Conservation (phyloP, 2,329 filamentous ascomycete genomes). For the Gremmenia infestans region DNA sequence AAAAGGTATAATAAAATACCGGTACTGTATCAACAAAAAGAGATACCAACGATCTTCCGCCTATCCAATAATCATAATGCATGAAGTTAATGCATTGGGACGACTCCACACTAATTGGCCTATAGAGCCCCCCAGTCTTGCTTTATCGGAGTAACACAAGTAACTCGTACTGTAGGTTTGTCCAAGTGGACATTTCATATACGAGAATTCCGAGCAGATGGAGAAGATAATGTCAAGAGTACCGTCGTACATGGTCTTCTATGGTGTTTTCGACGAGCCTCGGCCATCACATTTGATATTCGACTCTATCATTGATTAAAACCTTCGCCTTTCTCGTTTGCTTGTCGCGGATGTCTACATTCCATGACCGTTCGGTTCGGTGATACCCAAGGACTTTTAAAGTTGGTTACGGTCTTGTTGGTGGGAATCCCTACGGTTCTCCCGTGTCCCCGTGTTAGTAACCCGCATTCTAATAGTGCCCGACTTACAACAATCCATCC, state of each 20-base stretch:
- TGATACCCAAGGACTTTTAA: neutral
- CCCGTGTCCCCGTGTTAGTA: neutral
- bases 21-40: conserved; percentile 2
- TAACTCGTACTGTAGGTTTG: neutral
- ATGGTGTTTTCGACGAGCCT: neutral
- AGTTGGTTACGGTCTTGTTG: conserved; percentile 3
- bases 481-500: neutral
- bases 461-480: conserved; percentile 1
- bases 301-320: neutral
- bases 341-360: conserved; percentile 1
- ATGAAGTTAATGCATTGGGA: conserved; percentile 19
- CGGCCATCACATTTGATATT: neutral
- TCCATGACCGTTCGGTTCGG: conserved; percentile 1
- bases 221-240: conserved; percentile 5
- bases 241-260: neutral
- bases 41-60: conserved; percentile 5
- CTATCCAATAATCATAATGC: conserved; percentile 14
- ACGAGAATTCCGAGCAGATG: neutral
- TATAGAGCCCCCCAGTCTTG: conserved; percentile 5
- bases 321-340: neutral
- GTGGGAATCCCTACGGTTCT: neutral
- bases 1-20: neutral
- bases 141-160: neutral
- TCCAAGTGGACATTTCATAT: neutral
- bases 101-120: conserved; percentile 6